Evolutionary conservation across 768 basidiomycete species (phyloP).

Genomic region (Pleurotus giganteus): DNA sequence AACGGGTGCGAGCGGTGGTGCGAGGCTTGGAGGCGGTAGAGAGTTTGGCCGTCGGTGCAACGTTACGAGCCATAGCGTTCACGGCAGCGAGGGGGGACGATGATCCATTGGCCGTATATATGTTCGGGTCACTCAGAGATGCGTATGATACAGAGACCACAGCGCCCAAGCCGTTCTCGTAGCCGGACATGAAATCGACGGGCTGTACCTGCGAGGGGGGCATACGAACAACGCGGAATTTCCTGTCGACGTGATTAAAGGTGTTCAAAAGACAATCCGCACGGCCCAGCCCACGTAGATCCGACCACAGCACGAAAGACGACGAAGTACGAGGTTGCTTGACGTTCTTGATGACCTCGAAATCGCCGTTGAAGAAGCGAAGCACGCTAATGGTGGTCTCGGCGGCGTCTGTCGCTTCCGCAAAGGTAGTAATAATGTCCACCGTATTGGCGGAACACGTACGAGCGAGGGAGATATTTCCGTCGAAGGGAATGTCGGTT

Average conservation of each 20-base stretch:
- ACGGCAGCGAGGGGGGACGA: constrained; percentile 1
- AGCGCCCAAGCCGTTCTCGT: constrained; percentile 11
- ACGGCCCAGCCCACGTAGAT: neutral
- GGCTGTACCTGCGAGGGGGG: constrained; percentile 6
- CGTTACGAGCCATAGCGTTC: constrained; percentile 13
- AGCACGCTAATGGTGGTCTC: neutral
- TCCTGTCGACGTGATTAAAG: neutral
- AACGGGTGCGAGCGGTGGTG: constrained; percentile 7
- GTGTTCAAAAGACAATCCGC: constrained; percentile 1
- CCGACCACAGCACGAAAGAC: neutral
- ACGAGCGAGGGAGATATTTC: constrained; percentile 7
- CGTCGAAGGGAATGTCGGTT: constrained; percentile 10
- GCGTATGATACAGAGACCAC: neutral
- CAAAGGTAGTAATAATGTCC: constrained; percentile 10
- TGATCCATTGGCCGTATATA: neutral
- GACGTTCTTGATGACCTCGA: neutral
- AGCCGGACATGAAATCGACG: constrained; percentile 5
- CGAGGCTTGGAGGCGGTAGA: constrained; percentile 8
- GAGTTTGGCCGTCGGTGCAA: constrained; percentile 8
- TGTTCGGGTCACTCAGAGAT: neutral
- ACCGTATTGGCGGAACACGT: constrained; percentile 8
- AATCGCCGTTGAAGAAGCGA: constrained; percentile 1
- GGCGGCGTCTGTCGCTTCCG: neutral
- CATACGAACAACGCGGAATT: neutral
- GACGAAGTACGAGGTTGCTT: neutral